Base-by-base conservation (phyloP, 768 basidiomycete genomes). In the Xerocomellus dryophilus region DNA sequence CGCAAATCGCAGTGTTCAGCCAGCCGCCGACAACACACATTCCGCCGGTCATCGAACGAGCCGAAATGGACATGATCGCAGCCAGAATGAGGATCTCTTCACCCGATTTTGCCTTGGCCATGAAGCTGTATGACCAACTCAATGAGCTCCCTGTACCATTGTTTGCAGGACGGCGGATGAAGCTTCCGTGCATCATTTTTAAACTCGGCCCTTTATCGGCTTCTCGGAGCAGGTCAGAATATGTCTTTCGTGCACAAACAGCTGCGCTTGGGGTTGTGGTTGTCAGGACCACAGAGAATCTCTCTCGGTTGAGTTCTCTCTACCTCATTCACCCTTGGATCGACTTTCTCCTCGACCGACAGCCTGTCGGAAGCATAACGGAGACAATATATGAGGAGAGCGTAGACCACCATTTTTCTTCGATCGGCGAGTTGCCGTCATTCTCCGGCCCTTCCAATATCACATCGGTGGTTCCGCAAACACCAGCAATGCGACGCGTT, bases 181-280 rank as follows among this genome's bases (percentile, higher is more conserved):
- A 31, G 27, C 50, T 59, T 35, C 58, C 54, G n/a, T 57, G 57
- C 29, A 17, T 57, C 25, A n/a, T 17, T 9, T 59, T 59, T 27
- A 27, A 42, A 23, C 44, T 57, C 0, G 31, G 50, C 2, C 45
- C 11, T 17, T 17, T 41, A 29, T 53, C 27, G 1, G 14, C 15
- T 10, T 18, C 25, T 17, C 35, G 11, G 14, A 14, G 23, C 20
- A 10, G 3, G 29, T 42, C 29, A 0, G 41, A 29, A 8, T 6
- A 17, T 9, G 9, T 50, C 2, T 59, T 58, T 27, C 47, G 51
- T 4, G 45, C 42, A 5, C 18, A 36, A 23, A 40, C 45, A 5
- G 3, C 3, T 9, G 27, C n/a, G 1, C 45, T 59, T 4, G 48
- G 59, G 17, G 29, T 32, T 1, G 53, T 60, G 15, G 44, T 47